These are phyloP conservation scores for Rhytidiadelphus loreus DNA, from an alignment of 225 moss, liverwort and hornwort species.

Conservation along the genomic window DNA sequence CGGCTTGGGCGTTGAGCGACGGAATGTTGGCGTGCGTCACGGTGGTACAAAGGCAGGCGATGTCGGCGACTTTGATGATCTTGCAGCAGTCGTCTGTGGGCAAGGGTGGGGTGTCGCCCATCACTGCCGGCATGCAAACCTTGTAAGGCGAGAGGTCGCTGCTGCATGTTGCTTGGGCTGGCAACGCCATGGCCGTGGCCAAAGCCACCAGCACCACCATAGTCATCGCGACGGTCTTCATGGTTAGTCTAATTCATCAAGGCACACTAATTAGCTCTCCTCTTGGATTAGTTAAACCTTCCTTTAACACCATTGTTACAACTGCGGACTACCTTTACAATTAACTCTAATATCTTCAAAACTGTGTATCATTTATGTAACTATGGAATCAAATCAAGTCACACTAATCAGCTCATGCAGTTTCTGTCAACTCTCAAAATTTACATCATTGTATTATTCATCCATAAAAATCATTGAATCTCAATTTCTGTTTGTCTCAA, in stretches of 20 bases:
- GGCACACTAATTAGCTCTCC: background rate
- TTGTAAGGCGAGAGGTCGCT: conserved; percentile 2
- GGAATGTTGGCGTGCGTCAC: background rate
- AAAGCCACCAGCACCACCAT: background rate
- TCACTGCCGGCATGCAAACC: conserved; percentile 13
- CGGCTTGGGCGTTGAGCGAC: conserved; percentile 11
- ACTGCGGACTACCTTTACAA: too few species aligned
- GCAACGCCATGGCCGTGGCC: background rate
- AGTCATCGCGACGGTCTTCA: background rate
- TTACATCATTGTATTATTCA: background rate
- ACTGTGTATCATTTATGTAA: background rate
- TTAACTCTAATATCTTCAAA: too few species aligned
- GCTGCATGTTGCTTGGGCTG: background rate
- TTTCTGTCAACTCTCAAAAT: background rate
- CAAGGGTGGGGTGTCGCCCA: background rate
- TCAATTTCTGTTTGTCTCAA: background rate
- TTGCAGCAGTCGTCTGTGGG: conserved; percentile 11
- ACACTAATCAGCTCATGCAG: background rate
- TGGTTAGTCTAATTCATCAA: background rate
- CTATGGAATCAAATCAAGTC: background rate
- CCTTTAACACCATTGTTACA: too few species aligned
- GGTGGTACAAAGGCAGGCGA: conserved; percentile 3
- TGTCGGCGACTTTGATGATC: background rate
- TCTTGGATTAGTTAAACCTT: too few species aligned
- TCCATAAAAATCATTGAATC: background rate